These are phyloP conservation scores for Roridomyces roridus DNA, from an alignment of 768 basidiomycete genomes.

Conservation along the genomic window DNA sequence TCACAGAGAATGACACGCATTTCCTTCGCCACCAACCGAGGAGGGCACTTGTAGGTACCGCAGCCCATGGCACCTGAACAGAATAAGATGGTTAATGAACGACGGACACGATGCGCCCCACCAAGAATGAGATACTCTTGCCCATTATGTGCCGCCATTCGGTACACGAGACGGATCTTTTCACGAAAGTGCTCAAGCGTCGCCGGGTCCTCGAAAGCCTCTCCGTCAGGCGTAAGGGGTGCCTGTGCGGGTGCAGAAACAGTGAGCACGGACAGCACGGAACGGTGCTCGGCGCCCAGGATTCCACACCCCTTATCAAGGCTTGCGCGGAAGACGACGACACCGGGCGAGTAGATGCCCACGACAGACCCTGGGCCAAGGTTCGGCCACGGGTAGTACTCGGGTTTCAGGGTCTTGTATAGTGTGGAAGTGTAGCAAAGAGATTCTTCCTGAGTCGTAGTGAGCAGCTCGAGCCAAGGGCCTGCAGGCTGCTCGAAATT, in stretches of 20 bases:
- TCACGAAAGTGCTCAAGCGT: conserved; percentile 43
- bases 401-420: conserved; percentile 44
- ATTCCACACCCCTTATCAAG: conserved; percentile 48
- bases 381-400: conserved; percentile 56
- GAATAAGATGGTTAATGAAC: neutral
- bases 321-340: conserved; percentile 55
- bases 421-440: conserved; percentile 56
- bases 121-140: conserved; percentile 46
- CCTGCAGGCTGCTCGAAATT: conserved; percentile 37
- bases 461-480: conserved; percentile 11
- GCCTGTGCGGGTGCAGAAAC: conserved; percentile 48
- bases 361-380: conserved; percentile 44
- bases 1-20: conserved; percentile 49
- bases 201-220: conserved; percentile 28
- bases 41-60: conserved; percentile 49
- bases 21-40: conserved; percentile 44
- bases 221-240: conserved; percentile 32
- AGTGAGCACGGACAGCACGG: conserved; percentile 50
- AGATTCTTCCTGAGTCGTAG: conserved; percentile 45
- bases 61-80: conserved; percentile 50
- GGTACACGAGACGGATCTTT: conserved; percentile 49
- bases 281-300: conserved; percentile 36
- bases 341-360: conserved; percentile 50
- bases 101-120: conserved; percentile 20
- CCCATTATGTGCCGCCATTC: conserved; percentile 47